Conservation (phyloP, 2,329 filamentous ascomycete genomes). For the Pseudogymnoascus sp. region DNA sequence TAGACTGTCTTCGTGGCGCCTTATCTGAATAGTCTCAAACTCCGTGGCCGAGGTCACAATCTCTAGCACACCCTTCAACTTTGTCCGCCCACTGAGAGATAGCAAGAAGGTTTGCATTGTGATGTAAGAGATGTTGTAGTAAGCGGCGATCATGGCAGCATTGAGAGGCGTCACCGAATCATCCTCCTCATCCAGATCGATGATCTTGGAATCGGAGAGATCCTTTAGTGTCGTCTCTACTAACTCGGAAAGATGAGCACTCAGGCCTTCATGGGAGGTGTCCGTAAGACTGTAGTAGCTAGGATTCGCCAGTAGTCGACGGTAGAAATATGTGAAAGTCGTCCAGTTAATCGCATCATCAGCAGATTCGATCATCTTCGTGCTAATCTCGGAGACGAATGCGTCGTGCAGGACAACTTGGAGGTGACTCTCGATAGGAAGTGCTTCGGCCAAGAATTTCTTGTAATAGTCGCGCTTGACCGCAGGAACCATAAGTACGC, state of each 20-base stretch:
- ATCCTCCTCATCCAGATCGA: slow-evolving; percentile 91
- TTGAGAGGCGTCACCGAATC: slow-evolving; percentile 85
- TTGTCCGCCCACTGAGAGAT: slow-evolving; percentile 79
- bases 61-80: slow-evolving; percentile 93
- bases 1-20: slow-evolving; percentile 82
- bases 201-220: slow-evolving; percentile 84
- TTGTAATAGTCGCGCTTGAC: slow-evolving; percentile 97
- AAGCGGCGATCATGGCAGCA: slow-evolving; percentile 94
- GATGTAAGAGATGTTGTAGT: slow-evolving; percentile 99
- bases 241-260: slow-evolving; percentile 85
- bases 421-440: slow-evolving; percentile 91
- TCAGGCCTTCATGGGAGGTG: slow-evolving; percentile 86
- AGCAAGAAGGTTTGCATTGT: slow-evolving; percentile 98
- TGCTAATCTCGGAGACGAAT: slow-evolving; percentile 95
- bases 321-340: slow-evolving; percentile 97
- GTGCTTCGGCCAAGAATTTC: slow-evolving; percentile 93
- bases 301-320: slow-evolving; percentile 86
- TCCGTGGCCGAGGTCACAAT: slow-evolving; percentile 96
- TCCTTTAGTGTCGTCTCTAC: slow-evolving; percentile 91
- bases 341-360: slow-evolving; percentile 98
- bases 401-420: slow-evolving; percentile 89
- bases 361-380: slow-evolving; percentile 87
- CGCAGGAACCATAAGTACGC: slow-evolving; percentile 91
- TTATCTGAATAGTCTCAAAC: slow-evolving; percentile 90
- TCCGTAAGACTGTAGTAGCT: slow-evolving; percentile 91